Conservation (phyloP, 148 eudicot genomes). For the Limonium bicolor region DNA sequence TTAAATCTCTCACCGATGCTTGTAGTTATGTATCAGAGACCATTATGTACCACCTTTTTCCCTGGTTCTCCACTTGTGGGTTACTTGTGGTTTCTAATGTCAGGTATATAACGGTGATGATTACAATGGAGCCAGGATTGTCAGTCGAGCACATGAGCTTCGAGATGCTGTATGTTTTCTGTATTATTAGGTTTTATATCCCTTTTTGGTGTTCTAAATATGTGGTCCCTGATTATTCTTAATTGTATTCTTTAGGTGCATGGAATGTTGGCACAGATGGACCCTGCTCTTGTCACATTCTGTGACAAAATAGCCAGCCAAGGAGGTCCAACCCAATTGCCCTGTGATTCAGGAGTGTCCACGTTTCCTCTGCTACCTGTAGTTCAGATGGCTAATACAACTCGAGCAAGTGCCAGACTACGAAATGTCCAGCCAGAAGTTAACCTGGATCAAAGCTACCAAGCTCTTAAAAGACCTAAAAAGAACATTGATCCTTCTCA, state of each 20-base stretch:
- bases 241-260: conserved; percentile 44
- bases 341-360: conserved; percentile 49
- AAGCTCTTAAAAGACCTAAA: conserved; percentile 68
- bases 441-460: conserved; percentile 70
- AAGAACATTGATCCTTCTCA: conserved; percentile 46
- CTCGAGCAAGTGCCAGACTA: conserved; percentile 93
- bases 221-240: conserved; percentile 1
- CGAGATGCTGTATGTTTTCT: conserved; percentile 69
- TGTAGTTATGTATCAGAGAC: no score
- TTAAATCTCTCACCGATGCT: no score
- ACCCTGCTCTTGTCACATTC: conserved; percentile 79
- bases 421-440: conserved; percentile 94
- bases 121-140: conserved; percentile 97
- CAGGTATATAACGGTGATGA: conserved; percentile 95
- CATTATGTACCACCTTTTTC: no score
- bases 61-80: no score
- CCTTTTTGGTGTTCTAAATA: background rate
- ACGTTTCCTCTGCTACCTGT: conserved; percentile 45
- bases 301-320: conserved; percentile 87
- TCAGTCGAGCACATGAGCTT: conserved; percentile 94
- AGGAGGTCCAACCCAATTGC: conserved; percentile 74
- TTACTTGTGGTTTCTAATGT: conserved; percentile 6
- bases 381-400: conserved; percentile 49
- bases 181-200: background rate
- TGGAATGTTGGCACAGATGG: conserved; percentile 98